Evolutionary conservation across 2,329 filamentous ascomycete species (phyloP).

Genomic region (Exophiala xenobiotica): DNA sequence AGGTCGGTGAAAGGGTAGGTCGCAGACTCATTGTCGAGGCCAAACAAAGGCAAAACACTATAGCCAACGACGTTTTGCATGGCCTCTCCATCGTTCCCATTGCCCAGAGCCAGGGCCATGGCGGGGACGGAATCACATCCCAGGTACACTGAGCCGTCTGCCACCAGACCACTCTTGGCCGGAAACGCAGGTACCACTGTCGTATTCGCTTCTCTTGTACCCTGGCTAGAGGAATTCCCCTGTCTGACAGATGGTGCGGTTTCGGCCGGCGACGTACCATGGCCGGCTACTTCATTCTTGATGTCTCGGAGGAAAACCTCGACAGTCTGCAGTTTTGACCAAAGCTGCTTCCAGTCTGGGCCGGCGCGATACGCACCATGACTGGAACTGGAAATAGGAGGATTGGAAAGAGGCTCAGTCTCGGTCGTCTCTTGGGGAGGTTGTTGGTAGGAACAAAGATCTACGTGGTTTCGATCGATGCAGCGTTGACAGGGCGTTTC

Average conservation of each 20-base stretch:
- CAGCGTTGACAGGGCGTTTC: conserved; percentile 44
- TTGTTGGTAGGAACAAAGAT: conserved; percentile 48
- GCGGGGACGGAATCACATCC: conserved; percentile 62
- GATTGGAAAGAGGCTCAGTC: conserved; percentile 28
- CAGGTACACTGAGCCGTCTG: conserved; percentile 58
- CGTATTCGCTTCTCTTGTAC: conserved; percentile 36
- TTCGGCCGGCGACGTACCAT: not conserved
- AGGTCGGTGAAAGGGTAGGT: conserved; percentile 65
- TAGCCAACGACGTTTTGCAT: conserved; percentile 58
- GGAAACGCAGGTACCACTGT: conserved; percentile 33
- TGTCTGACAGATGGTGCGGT: not conserved
- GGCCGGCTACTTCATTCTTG: not conserved
- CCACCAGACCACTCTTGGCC: not conserved
- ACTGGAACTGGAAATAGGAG: too few relatives aligned
- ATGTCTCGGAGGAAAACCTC: conserved; percentile 10
- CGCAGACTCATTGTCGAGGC: conserved; percentile 62
- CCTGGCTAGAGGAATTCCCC: not conserved
- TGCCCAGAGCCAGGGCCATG: conserved; percentile 55
- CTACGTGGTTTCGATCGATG: conserved; percentile 48
- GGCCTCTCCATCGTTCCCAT: conserved; percentile 45
- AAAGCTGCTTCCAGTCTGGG: conserved; percentile 1
- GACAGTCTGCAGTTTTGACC: conserved; percentile 6
- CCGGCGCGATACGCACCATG: too few relatives aligned
- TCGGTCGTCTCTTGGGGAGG: conserved; percentile 43
- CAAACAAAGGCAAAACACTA: conserved; percentile 60